Base-by-base conservation (phyloP, 768 basidiomycete genomes). In the Suillus bovinus region DNA sequence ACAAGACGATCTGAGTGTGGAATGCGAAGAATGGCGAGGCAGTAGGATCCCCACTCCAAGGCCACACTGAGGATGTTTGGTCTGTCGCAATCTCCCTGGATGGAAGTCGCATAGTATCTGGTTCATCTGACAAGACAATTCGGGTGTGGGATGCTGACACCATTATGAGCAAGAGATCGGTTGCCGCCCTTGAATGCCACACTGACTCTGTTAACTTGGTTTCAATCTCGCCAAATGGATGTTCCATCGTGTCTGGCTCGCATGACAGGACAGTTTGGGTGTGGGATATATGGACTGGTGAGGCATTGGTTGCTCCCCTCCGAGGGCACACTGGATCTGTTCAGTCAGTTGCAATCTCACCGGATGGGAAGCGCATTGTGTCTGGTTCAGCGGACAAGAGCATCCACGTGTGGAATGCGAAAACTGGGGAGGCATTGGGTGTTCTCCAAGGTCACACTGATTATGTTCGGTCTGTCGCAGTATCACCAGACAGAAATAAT, bases 31-130 rank as follows among this genome's bases (percentile, higher is more conserved):
- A 6, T 39, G 38, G 16, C 7, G 16, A 6, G 7, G 16, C 16
- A 39, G 1, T 39, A 39, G 16, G 16, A 39, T 39, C 16, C 16
- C 17, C 7, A 10, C 41, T 42, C 9, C 41, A 42, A n/a, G 20
- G 20, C 3, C 41, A 42, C 20, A 42, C 41, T 42, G 4, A 0
- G 1, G 0, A 0, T 4, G 1, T 42, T n/a, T 1, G 0, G 20
- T 42, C 41, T 42, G 20, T 42, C 4, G 41, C 41, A 10, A 42
- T 42, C 20, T 10, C 20, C 9, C 20, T 4, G 0, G 41, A n/a
- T 42, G 41, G 41, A 42, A n/a, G 17, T 10, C 20, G 2, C 4
- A 42, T 41, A 44, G 42, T n/a, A 4, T 44, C 42, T 44, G 42
- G 42, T 44, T 44, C 42, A 8, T 0, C 0, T 0, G 20, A 42